A percentile compares a stretch with the other conserved stretches of the same genome.
These are phyloP conservation scores for Dendryphion nanum DNA, from an alignment of 2,329 filamentous ascomycete species.

Conservation along the genomic window DNA sequence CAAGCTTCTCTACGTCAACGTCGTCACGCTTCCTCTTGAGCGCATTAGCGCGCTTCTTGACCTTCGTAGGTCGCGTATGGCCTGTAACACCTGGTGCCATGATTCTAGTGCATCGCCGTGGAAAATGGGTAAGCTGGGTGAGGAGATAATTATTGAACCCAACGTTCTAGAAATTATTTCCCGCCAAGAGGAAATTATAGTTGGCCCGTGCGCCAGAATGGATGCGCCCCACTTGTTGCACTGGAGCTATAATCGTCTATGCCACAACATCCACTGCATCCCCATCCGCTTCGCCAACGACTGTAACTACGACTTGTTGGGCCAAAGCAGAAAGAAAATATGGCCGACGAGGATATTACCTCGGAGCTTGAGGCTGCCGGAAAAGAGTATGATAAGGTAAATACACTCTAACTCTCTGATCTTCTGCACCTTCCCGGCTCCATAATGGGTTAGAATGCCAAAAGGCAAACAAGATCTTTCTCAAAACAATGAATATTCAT, in stretches of 20 bases:
- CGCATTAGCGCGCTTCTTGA: slow-evolving; percentile 52
- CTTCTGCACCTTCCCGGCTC: too few relatives aligned
- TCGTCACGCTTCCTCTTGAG: slow-evolving; percentile 57
- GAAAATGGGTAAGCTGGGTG: too few relatives aligned
- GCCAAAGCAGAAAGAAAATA: slow-evolving; percentile 20
- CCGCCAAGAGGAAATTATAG: not conserved
- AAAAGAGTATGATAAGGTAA: slow-evolving; percentile 86
- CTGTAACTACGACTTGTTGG: too few relatives aligned
- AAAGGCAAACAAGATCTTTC: too few relatives aligned
- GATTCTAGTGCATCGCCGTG: too few relatives aligned
- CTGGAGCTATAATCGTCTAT: too few relatives aligned
- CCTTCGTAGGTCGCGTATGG: slow-evolving; percentile 52
- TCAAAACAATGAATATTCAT: not conserved
- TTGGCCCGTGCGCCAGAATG: not conserved
- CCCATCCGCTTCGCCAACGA: too few relatives aligned
- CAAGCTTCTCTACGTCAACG: slow-evolving; percentile 48
- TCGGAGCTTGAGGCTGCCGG: slow-evolving; percentile 79
- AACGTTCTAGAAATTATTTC: not conserved
- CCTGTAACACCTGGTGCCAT: slow-evolving; percentile 37
- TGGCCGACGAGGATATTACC: slow-evolving; percentile 60
- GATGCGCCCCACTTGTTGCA: too few relatives aligned
- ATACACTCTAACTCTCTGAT: too few relatives aligned
- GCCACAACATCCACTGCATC: too few relatives aligned
- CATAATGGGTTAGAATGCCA: too few relatives aligned
- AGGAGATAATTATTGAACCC: too few relatives aligned